A percentile compares a stretch with the other conserved stretches of the same genome.
Conservation (phyloP, 345 rosid genomes). For the Luvunga scandens region DNA sequence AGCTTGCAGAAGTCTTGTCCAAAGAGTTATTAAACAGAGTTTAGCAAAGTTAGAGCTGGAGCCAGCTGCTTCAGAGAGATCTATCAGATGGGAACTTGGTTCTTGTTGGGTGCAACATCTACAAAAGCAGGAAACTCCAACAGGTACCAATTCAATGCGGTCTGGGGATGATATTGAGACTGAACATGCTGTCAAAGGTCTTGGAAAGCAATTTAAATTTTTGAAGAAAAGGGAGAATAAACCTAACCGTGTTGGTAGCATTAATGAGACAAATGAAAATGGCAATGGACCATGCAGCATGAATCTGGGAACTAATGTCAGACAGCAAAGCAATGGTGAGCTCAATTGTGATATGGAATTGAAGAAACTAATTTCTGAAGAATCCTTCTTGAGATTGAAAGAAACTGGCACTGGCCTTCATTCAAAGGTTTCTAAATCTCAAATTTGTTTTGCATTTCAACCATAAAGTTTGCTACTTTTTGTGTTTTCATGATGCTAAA, state of each 20-base stretch:
- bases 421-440: too few relatives aligned
- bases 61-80: slow-evolving; percentile 31
- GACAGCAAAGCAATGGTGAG: too few relatives aligned
- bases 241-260: too few relatives aligned
- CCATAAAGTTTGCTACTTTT: not conserved
- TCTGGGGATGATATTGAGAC: slow-evolving; percentile 18
- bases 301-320: too few relatives aligned
- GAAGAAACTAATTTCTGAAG: too few relatives aligned
- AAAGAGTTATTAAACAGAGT: slow-evolving; percentile 36
- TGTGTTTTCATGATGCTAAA: not conserved
- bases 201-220: slow-evolving; percentile 64
- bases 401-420: too few relatives aligned
- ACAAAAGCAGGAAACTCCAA: slow-evolving; percentile 49
- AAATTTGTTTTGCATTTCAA: too few relatives aligned
- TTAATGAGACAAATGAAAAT: too few relatives aligned
- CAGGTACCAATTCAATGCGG: slow-evolving; percentile 32
- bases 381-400: too few relatives aligned
- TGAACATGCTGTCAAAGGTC: slow-evolving; percentile 54
- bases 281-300: too few relatives aligned
- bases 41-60: slow-evolving; percentile 38
- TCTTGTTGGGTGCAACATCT: slow-evolving; percentile 68
- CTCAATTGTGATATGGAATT: too few relatives aligned
- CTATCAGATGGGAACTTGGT: slow-evolving; percentile 66
- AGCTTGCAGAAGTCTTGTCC: slow-evolving; percentile 31
- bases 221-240: too few relatives aligned